Percentiles rank a stretch among this genome's conserved stretches.
Conservation (phyloP, 73 alveolate genomes). For the Halteria grandinella region DNA sequence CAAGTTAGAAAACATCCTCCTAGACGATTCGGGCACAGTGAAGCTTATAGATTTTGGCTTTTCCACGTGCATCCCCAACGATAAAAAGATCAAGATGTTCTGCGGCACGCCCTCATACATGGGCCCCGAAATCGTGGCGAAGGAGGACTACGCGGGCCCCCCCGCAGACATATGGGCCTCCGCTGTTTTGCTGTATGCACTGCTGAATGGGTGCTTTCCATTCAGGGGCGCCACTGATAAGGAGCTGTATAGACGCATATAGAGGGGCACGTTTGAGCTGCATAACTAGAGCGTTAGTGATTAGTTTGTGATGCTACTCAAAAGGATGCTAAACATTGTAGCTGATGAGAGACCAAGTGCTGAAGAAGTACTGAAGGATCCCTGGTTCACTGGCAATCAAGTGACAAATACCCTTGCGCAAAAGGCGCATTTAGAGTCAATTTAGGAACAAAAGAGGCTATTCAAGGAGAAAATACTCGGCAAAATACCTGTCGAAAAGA, state of each 20-base stretch:
- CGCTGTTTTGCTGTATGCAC: constrained; percentile 77
- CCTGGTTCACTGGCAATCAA: too few relatives aligned
- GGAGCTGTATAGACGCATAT: constrained; percentile 40
- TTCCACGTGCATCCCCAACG: constrained; percentile 49
- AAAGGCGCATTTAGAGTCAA: too few relatives aligned
- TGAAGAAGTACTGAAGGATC: too few relatives aligned
- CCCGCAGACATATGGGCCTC: constrained; percentile 89
- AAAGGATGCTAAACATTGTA: too few relatives aligned
- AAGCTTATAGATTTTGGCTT: constrained; percentile 90
- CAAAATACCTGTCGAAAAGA: too few relatives aligned
- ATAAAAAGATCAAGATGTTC: constrained; percentile 56
- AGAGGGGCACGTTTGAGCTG: too few relatives aligned
- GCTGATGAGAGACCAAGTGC: too few relatives aligned
- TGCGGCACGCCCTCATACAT: constrained; percentile 92
- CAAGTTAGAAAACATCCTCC: constrained; percentile 82
- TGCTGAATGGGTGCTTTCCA: constrained; percentile 85
- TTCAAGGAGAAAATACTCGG: too few relatives aligned
- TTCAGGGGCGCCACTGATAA: constrained; percentile 62
- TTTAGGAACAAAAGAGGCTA: too few relatives aligned
- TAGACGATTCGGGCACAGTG: constrained; percentile 64
- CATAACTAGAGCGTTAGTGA: too few relatives aligned
- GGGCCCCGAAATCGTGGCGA: constrained; percentile 88
- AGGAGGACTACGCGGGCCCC: constrained; percentile 75
- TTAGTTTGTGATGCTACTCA: too few relatives aligned
- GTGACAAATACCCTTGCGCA: too few relatives aligned